These are phyloP conservation scores for Sclerotinia subarctica DNA, from an alignment of 2,329 filamentous ascomycete genomes.

Conservation along the genomic window DNA sequence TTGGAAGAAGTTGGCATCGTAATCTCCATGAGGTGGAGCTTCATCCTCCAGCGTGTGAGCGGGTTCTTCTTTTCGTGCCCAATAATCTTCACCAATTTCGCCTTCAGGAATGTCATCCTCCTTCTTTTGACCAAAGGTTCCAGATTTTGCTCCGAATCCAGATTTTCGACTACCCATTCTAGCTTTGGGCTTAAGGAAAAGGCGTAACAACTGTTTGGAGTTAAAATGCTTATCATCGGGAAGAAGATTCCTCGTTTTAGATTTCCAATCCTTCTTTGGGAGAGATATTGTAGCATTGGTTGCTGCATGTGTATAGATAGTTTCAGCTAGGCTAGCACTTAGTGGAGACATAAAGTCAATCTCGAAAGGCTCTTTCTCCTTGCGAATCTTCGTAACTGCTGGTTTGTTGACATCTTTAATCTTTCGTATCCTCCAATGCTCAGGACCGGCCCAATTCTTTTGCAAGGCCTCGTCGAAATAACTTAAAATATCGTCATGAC, in stretches of 20 bases:
- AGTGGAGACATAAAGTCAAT: slow-evolving; percentile 84
- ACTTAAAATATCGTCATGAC: slow-evolving; percentile 92
- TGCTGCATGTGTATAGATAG: slow-evolving; percentile 76
- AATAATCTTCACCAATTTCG: slow-evolving; percentile 94
- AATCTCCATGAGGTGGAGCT: slow-evolving; percentile 67
- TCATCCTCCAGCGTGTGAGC: slow-evolving; percentile 51
- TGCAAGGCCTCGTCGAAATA: slow-evolving; percentile 96
- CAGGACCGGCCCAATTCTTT: slow-evolving; percentile 97
- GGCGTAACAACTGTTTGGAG: slow-evolving; percentile 79
- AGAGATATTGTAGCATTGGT: slow-evolving; percentile 79
- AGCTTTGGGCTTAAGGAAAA: slow-evolving; percentile 94
- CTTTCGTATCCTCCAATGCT: slow-evolving; percentile 95
- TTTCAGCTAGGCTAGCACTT: slow-evolving; percentile 65
- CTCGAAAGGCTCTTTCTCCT: slow-evolving; percentile 95
- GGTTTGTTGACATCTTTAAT: slow-evolving; percentile 77
- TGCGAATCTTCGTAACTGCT: slow-evolving; percentile 62
- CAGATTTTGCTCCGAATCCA: slow-evolving; percentile 46
- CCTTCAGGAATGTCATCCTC: slow-evolving; percentile 60
- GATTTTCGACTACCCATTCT: slow-evolving; percentile 67
- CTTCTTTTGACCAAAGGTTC: slow-evolving; percentile 46
- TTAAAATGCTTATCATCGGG: slow-evolving; percentile 99
- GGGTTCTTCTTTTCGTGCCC: slow-evolving; percentile 67
- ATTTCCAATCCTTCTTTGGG: slow-evolving; percentile 93
- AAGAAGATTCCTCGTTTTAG: slow-evolving; percentile 85
- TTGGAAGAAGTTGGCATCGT: slow-evolving; percentile 97